Evolutionary conservation across 2,329 filamentous ascomycete genomes (phyloP).

Genomic region (Fusarium equiseti): DNA sequence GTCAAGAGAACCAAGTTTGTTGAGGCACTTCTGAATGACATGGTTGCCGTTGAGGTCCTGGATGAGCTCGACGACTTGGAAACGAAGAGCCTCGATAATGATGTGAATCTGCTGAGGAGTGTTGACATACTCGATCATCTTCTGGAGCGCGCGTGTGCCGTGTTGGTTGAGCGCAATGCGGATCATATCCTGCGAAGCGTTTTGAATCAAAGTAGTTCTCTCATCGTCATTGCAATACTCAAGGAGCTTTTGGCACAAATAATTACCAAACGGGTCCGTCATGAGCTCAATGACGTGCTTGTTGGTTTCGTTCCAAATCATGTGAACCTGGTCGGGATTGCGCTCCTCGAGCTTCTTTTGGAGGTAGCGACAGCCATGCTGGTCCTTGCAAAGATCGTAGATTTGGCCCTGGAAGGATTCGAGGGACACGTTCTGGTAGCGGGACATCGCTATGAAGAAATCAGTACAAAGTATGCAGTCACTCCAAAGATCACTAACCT

Average conservation of each 20-base stretch:
- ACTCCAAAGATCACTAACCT: constrained; percentile 58
- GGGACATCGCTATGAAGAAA: constrained; percentile 70
- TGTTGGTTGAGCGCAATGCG: constrained; percentile 97
- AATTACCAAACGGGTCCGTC: constrained; percentile 99
- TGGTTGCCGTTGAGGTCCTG: constrained; percentile 99
- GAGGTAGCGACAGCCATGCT: constrained; percentile 95
- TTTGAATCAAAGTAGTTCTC: constrained; percentile 91
- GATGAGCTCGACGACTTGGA: constrained; percentile 91
- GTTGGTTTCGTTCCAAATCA: constrained; percentile 95
- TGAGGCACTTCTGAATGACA: constrained; percentile 98
- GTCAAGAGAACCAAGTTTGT: constrained; percentile 86
- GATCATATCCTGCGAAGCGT: constrained; percentile 87
- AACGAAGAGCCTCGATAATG: constrained; percentile 86
- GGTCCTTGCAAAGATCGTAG: constrained; percentile 94
- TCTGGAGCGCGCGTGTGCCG: constrained; percentile 94
- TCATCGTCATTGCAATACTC: constrained; percentile 97
- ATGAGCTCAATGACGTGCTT: constrained; percentile 96
- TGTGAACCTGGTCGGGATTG: constrained; percentile 83
- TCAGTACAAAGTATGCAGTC: constrained; percentile 46
- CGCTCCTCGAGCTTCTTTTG: constrained; percentile 98
- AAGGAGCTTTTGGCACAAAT: constrained; percentile 97
- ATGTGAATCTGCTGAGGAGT: constrained; percentile 86
- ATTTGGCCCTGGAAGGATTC: constrained; percentile 86
- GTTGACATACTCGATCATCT: constrained; percentile 98
- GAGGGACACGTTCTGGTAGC: constrained; percentile 85